Conservation (phyloP, 768 basidiomycete genomes). For the Rossbeevera mucosa region DNA sequence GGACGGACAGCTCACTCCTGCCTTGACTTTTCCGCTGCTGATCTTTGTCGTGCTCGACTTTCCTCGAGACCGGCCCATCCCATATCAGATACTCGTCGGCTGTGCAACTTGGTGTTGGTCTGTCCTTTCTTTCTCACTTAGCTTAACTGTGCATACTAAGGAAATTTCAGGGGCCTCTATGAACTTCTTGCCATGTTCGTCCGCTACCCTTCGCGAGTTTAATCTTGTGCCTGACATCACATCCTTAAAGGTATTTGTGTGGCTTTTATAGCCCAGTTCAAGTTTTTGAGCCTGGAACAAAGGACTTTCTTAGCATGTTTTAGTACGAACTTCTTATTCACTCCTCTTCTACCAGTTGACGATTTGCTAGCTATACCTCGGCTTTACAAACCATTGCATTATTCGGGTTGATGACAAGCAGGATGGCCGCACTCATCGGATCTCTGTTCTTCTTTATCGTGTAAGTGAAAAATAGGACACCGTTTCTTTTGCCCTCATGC, state of each 20-base stretch:
- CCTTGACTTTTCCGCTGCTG: slow-evolving; percentile 57
- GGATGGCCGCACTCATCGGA: slow-evolving; percentile 62
- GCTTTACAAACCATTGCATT: slow-evolving; percentile 56
- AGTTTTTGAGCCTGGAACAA: slow-evolving; percentile 39
- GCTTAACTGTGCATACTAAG: slow-evolving; percentile 10
- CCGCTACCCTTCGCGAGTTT: not conserved
- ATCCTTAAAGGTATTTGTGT: slow-evolving; percentile 37
- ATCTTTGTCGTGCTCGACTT: slow-evolving; percentile 67
- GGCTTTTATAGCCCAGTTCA: slow-evolving; percentile 35
- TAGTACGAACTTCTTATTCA: slow-evolving; percentile 20
- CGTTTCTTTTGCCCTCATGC: slow-evolving; percentile 17
- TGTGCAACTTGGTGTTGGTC: slow-evolving; percentile 65
- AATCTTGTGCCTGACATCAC: slow-evolving; percentile 7
- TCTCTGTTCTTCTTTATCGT: slow-evolving; percentile 51
- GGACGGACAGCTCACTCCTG: slow-evolving; percentile 46
- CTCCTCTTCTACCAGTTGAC: slow-evolving; percentile 3
- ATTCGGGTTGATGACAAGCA: slow-evolving; percentile 64
- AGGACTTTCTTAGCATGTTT: slow-evolving; percentile 39
- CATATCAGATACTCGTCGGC: slow-evolving; percentile 60
- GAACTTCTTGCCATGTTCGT: slow-evolving; percentile 47
- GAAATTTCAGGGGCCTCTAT: slow-evolving; percentile 48
- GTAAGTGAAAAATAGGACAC: slow-evolving; percentile 29
- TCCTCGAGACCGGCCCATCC: slow-evolving; percentile 53
- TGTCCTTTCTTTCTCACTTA: slow-evolving; percentile 9
- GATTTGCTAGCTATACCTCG: slow-evolving; percentile 26